Evolutionary conservation across 75 land plant genomes (phyloP).

Genomic region (Picea glauca): DNA sequence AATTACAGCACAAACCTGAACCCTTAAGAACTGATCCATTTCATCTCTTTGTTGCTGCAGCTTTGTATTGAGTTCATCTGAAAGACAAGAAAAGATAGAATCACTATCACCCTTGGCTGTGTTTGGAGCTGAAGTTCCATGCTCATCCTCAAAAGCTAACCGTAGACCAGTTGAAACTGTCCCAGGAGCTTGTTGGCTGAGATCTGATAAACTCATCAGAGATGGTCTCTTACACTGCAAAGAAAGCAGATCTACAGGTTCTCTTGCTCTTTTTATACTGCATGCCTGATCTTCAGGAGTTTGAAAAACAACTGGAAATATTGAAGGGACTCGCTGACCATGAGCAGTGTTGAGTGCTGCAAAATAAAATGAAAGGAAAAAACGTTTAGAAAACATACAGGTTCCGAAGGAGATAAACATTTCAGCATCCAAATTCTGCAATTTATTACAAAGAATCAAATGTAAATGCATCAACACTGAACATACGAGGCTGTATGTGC

Average conservation of each 20-base stretch:
- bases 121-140: too few relatives aligned
- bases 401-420: background rate
- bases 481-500: background rate
- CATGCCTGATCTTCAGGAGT: background rate
- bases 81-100: too few relatives aligned
- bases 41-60: slow-evolving; percentile 29
- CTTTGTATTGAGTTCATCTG: too few relatives aligned
- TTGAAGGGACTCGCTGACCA: background rate
- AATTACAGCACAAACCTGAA: background rate
- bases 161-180: too few relatives aligned
- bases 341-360: background rate
- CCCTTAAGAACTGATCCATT: slow-evolving; percentile 27
- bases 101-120: too few relatives aligned
- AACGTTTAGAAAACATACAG: background rate
- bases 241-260: too few relatives aligned
- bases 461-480: background rate
- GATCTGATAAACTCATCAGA: too few relatives aligned
- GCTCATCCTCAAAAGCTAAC: too few relatives aligned
- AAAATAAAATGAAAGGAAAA: background rate
- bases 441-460: background rate
- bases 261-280: too few relatives aligned
- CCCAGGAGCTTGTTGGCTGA: too few relatives aligned
- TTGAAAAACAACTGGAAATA: background rate
- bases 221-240: too few relatives aligned
- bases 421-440: background rate